Conservation (phyloP, 495 filamentous ascomycete species). For the Aspergillus carlsbadensis region DNA sequence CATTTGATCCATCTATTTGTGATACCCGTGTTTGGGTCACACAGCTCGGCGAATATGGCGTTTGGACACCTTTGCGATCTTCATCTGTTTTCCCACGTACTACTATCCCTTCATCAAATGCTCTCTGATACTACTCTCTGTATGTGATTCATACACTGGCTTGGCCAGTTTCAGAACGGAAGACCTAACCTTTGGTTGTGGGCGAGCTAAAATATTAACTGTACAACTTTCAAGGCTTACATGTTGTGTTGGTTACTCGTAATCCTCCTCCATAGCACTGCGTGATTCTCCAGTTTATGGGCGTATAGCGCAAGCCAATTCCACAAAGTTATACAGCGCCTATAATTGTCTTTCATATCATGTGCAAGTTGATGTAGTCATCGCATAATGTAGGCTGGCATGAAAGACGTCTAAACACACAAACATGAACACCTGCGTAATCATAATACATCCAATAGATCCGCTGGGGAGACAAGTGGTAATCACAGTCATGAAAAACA, state of each 20-base stretch:
- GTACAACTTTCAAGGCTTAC: no score
- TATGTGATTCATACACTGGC: not conserved
- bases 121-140: not conserved
- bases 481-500: no score
- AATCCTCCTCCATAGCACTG: no score
- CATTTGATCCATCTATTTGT: slow-evolving; percentile 23
- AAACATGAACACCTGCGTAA: slow-evolving; percentile 1
- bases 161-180: not conserved
- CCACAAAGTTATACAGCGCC: not conserved
- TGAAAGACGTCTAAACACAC: slow-evolving; percentile 6
- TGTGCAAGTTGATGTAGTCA: not conserved
- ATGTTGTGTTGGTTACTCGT: no score
- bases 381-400: not conserved
- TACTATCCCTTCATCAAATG: slow-evolving; percentile 7
- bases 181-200: no score
- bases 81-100: not conserved
- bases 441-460: slow-evolving; percentile 13
- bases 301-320: no score
- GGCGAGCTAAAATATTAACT: no score
- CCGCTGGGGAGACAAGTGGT: not conserved
- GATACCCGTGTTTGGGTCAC: slow-evolving; percentile 34
- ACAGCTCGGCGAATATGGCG: slow-evolving; percentile 33
- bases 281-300: no score
- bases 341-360: not conserved
- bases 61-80: slow-evolving; percentile 10